Evolutionary conservation across 805 yeast species (phyloP).

Genomic region (Metschnikowia amazonensis): DNA sequence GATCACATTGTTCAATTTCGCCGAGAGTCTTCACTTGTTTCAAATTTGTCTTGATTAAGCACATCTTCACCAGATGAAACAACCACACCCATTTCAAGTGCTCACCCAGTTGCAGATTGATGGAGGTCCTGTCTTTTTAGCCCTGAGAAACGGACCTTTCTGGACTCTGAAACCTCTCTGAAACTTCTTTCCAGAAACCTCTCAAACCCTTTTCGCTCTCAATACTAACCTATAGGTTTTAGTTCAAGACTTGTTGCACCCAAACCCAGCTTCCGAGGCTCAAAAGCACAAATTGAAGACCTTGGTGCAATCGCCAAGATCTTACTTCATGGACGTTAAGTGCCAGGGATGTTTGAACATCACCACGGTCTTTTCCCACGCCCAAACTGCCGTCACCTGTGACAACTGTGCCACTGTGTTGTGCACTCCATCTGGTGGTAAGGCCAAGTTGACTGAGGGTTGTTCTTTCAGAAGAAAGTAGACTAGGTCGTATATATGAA

Average conservation of each 20-base stretch:
- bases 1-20: no score
- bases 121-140: no score
- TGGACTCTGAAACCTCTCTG: no score
- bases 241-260: constrained; percentile 43
- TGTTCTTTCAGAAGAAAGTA: constrained; percentile 41
- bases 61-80: no score
- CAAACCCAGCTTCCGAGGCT: constrained; percentile 36
- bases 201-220: no score
- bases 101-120: no score
- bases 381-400: constrained; percentile 42
- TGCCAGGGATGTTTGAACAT: constrained; percentile 42
- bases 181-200: no score
- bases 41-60: no score
- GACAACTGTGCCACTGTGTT: constrained; percentile 39
- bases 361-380: constrained; percentile 41
- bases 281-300: constrained; percentile 37
- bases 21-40: no score
- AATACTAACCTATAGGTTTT: constrained; percentile 31
- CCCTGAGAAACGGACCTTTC: no score
- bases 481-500: constrained; percentile 8
- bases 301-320: constrained; percentile 40
- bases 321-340: constrained; percentile 42
- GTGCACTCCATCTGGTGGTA: constrained; percentile 42
- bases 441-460: constrained; percentile 42
- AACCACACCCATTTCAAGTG: no score